Percentiles rank a stretch among this genome's conserved stretches.
Evolutionary conservation across 1,284 basidiomycete species (phyloP).

Genomic region (Moniliella sp.): DNA sequence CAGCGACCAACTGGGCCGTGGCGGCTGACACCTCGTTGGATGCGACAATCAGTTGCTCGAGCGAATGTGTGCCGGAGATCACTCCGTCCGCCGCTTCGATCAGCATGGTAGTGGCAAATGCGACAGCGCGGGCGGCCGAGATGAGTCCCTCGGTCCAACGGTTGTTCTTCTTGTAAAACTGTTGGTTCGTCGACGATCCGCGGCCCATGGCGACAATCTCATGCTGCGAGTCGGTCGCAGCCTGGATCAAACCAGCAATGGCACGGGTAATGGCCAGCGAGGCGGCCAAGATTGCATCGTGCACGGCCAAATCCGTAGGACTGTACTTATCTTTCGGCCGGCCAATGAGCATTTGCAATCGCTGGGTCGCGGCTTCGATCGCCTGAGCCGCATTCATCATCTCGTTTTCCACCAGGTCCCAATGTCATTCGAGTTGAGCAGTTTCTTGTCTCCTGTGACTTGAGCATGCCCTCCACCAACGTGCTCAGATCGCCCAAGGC

Average conservation of each 20-base stretch:
- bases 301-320: slow-evolving; percentile 88
- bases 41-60: slow-evolving; percentile 95
- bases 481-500: slow-evolving; percentile 68
- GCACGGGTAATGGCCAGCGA: slow-evolving; percentile 84
- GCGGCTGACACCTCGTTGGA: slow-evolving; percentile 93
- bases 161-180: slow-evolving; percentile 99
- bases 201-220: slow-evolving; percentile 90
- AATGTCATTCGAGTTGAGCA: slow-evolving; percentile 66
- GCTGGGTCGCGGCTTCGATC: slow-evolving; percentile 75
- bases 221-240: slow-evolving; percentile 84
- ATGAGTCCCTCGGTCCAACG: slow-evolving; percentile 98
- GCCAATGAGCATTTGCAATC: slow-evolving; percentile 68
- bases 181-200: slow-evolving; percentile 65
- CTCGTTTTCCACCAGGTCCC: slow-evolving; percentile 91
- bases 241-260: slow-evolving; percentile 78
- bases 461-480: slow-evolving; percentile 61
- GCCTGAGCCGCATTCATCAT: slow-evolving; percentile 81
- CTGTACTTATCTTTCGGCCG: slow-evolving; percentile 61
- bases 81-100: slow-evolving; percentile 97
- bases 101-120: slow-evolving; percentile 82
- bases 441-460: slow-evolving; percentile 57
- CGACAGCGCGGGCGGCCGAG: slow-evolving; percentile 88
- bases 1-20: slow-evolving; percentile 91
- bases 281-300: slow-evolving; percentile 84
- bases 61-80: slow-evolving; percentile 76